phyloP scores from a whole-genome alignment of 139 green algal species.

The Closterium sp. region DNA sequence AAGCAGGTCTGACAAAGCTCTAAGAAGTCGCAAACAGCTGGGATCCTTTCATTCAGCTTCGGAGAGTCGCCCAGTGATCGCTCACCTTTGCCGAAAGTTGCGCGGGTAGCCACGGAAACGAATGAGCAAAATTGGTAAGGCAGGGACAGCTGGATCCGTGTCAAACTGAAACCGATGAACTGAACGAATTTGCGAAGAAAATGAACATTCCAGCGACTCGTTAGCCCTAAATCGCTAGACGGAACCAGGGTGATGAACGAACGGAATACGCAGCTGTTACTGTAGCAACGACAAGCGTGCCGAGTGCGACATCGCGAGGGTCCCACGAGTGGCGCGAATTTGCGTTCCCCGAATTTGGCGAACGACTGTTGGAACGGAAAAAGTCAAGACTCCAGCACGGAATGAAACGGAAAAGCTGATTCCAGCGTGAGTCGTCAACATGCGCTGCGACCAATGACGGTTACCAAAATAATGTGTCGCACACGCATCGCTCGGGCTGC shows the following conservation, averaged over 20 bases:
- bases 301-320: background rate
- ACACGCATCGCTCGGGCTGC: background rate
- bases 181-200: background rate
- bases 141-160: background rate
- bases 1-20: background rate
- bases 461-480: background rate
- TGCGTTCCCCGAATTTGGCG: background rate
- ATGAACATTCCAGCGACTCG: background rate
- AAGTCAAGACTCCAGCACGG: background rate
- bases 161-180: background rate
- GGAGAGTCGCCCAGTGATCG: background rate
- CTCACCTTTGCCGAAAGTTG: background rate
- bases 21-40: background rate
- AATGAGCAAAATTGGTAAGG: background rate
- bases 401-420: background rate
- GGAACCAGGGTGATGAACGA: too few relatives aligned
- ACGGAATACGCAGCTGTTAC: background rate
- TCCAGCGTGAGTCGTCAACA: background rate
- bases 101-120: background rate
- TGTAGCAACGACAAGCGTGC: background rate
- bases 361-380: background rate
- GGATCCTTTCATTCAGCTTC: background rate
- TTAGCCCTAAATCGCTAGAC: background rate
- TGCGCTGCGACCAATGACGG: background rate
- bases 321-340: background rate